Evolutionary conservation across 805 yeast genomes (phyloP), one percentile per base, ranked within the genome.

Genomic region (Teunomyces funiuensis): DNA sequence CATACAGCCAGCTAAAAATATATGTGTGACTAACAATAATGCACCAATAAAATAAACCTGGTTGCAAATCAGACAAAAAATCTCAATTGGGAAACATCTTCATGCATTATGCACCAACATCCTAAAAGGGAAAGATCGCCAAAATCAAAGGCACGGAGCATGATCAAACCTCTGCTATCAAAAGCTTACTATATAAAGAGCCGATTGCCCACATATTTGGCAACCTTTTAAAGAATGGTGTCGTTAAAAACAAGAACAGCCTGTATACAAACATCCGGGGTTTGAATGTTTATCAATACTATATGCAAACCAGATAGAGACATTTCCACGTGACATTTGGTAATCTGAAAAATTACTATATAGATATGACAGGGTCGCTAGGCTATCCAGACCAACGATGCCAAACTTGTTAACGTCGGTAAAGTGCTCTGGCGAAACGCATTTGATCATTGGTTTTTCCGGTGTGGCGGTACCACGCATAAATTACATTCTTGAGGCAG

Each of bases 371-470:
- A 31, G 16, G 25, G 7, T 6, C 23, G 16, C 20, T 18, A 25
- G 27, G 19, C 25, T 11, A 8, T 11, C 25, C 5, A 11, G 10
- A 22, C 11, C 25, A 22, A 14, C 16, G 19, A 49, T 47, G 51
- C 41, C 50, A 14, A 47, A 42, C 27, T 49, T 73, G 17, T 53
- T 79, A 19, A 60, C 73, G 3, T 73, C 81, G 1, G 47, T 69
- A 31, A 62, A 71, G 43, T 71, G 82, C 43, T 39, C 53, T 11
- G 77, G 65, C 17, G 86, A 83, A 49, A 60, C 60, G 1, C 86
- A 82, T 52, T 60, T 84, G 27, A 70, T 85, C 5, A 59, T 83
- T 8, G 88, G 87, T 34, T 64, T 66, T 4, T 65, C 76, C 5
- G 65, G 65, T 14, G 60, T 73, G n/a, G 66, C 80, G 0, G 56